Evolutionary conservation across 2,329 filamentous ascomycete genomes (phyloP).

Genomic region (Microascus cirrosus): DNA sequence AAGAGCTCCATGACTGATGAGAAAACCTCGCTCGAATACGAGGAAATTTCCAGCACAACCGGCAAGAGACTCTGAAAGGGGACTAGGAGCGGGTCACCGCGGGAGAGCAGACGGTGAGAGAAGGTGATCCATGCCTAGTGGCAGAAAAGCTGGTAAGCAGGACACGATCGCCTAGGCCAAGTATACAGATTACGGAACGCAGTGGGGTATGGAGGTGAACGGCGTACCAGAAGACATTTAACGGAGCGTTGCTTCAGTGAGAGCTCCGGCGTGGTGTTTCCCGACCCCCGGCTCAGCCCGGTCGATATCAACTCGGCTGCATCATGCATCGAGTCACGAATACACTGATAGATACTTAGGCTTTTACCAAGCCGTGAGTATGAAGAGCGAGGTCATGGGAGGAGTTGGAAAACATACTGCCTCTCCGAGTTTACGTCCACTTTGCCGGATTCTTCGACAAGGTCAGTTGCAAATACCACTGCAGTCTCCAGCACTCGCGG

Average conservation of each 20-base stretch:
- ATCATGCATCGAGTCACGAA: slow-evolving; percentile 28
- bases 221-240: slow-evolving; percentile 46
- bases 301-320: slow-evolving; percentile 25
- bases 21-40: slow-evolving; percentile 42
- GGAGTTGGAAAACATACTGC: slow-evolving; percentile 27
- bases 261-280: slow-evolving; percentile 10
- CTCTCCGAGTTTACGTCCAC: slow-evolving; percentile 51
- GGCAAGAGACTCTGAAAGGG: slow-evolving; percentile 49
- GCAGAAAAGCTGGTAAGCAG: background rate
- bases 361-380: slow-evolving; percentile 13
- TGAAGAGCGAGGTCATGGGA: slow-evolving; percentile 15
- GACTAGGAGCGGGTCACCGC: slow-evolving; percentile 43
- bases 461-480: slow-evolving; percentile 10
- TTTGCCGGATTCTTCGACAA: slow-evolving; percentile 59
- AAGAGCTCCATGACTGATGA: slow-evolving; percentile 52
- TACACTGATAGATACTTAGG: slow-evolving; percentile 24
- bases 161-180: background rate
- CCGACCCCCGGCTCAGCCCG: slow-evolving; percentile 18
- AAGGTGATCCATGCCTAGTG: slow-evolving; percentile 1
- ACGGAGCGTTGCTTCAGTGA: slow-evolving; percentile 42
- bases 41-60: slow-evolving; percentile 38
- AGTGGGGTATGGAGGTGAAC: background rate
- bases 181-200: background rate
- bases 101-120: slow-evolving; percentile 25
- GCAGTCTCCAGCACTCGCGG: slow-evolving; percentile 19